Conservation (phyloP, 169 alveolate genomes). For the Eimeria brunetti region DNA sequence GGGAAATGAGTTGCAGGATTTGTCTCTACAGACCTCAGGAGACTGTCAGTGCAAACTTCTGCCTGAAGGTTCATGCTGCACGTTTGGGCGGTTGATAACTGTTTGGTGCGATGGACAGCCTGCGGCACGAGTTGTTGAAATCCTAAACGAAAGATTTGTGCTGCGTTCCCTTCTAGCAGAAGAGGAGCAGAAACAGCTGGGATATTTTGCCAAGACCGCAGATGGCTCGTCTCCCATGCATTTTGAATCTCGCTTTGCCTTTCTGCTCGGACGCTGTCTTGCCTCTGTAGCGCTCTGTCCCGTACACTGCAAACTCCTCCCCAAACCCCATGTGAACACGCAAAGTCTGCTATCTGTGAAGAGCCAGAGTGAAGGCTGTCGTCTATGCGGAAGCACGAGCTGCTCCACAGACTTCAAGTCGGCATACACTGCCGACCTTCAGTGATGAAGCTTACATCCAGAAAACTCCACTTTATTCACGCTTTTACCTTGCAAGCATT, state of each 20-base stretch:
- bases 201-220: not conserved
- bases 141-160: slow-evolving; percentile 8
- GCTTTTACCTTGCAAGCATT: not conserved
- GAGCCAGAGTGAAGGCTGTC: not conserved
- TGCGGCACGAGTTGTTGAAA: slow-evolving; percentile 55
- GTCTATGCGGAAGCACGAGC: slow-evolving; percentile 32
- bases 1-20: not conserved
- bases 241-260: not conserved
- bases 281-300: slow-evolving; percentile 41
- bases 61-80: slow-evolving; percentile 12
- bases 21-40: not conserved
- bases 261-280: slow-evolving; percentile 23
- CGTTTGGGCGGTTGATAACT: slow-evolving; percentile 44
- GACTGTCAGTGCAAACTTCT: slow-evolving; percentile 13
- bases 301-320: slow-evolving; percentile 4
- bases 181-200: not conserved
- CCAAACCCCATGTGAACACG: slow-evolving; percentile 21
- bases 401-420: slow-evolving; percentile 49
- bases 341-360: not conserved
- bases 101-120: slow-evolving; percentile 43
- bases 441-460: not conserved
- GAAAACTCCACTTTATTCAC: not conserved
- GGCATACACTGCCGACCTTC: slow-evolving; percentile 39
- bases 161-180: slow-evolving; percentile 13
- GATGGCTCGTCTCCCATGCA: not conserved